Evolutionary conservation across 2,329 filamentous ascomycete species (phyloP).

Genomic region (Amesomyces nigricolor): DNA sequence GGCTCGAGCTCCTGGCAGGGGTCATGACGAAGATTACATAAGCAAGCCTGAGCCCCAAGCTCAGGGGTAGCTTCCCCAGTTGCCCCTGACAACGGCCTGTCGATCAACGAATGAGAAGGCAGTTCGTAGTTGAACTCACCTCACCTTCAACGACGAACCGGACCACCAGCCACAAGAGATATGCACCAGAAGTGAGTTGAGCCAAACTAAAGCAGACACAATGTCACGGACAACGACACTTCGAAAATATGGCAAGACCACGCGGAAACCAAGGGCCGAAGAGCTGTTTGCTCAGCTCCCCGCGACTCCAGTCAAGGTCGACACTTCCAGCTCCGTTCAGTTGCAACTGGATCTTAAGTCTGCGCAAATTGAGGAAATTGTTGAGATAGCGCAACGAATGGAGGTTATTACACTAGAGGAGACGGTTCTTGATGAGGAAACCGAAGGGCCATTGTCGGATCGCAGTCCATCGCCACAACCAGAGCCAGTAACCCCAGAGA

Average conservation of each 20-base stretch:
- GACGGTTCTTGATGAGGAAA: background rate
- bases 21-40: no score
- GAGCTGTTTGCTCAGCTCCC: conserved; percentile 49
- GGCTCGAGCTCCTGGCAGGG: no score
- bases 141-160: background rate
- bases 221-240: conserved; percentile 43
- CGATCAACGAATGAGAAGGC: no score
- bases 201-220: background rate
- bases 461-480: background rate
- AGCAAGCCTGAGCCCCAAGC: no score
- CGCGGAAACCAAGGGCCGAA: conserved; percentile 42
- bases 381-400: conserved; percentile 25
- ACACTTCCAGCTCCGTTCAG: conserved; percentile 17
- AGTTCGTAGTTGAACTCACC: no score
- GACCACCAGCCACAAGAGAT: background rate
- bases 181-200: no score
- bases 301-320: conserved; percentile 41
- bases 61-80: no score
- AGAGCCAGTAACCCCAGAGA: background rate
- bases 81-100: no score
- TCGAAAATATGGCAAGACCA: conserved; percentile 48
- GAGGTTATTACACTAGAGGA: conserved; percentile 18
- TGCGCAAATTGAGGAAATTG: conserved; percentile 12
- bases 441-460: background rate
- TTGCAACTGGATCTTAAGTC: conserved; percentile 17